Conservation (phyloP, 305 asterid species). For the Fraxinus platypoda region DNA sequence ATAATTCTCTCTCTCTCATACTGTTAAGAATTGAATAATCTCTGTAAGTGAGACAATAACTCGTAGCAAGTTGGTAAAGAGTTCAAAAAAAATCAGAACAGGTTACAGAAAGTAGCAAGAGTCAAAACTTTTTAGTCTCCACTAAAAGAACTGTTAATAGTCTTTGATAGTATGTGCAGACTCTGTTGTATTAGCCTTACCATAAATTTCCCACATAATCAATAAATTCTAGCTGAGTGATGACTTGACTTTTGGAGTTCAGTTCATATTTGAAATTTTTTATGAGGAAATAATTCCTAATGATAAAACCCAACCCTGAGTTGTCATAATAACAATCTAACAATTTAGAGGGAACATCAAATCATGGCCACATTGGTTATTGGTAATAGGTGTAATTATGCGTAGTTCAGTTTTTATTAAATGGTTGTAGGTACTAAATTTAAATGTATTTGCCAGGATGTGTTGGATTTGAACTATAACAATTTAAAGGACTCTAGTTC, state of each 20-base stretch:
- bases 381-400: not conserved
- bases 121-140: not conserved
- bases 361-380: not conserved
- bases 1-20: constrained; percentile 1
- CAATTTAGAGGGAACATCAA: not conserved
- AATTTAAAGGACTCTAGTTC: constrained; percentile 38
- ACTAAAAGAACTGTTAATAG: not conserved
- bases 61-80: not conserved
- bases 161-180: not conserved
- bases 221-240: not conserved
- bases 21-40: not conserved
- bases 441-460: constrained; percentile 41
- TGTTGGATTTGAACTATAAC: constrained; percentile 28
- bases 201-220: not conserved
- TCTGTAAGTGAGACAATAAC: not conserved
- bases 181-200: not conserved
- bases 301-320: not conserved
- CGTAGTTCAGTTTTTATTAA: not conserved
- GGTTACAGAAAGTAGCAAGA: not conserved
- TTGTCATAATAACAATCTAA: not conserved
- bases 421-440: constrained; percentile 13
- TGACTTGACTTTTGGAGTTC: constrained; percentile 1
- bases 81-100: not conserved
- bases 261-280: not conserved
- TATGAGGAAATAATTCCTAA: not conserved